Evolutionary conservation across 2,329 filamentous ascomycete genomes (phyloP).

Genomic region (Aspergillus ruber): DNA sequence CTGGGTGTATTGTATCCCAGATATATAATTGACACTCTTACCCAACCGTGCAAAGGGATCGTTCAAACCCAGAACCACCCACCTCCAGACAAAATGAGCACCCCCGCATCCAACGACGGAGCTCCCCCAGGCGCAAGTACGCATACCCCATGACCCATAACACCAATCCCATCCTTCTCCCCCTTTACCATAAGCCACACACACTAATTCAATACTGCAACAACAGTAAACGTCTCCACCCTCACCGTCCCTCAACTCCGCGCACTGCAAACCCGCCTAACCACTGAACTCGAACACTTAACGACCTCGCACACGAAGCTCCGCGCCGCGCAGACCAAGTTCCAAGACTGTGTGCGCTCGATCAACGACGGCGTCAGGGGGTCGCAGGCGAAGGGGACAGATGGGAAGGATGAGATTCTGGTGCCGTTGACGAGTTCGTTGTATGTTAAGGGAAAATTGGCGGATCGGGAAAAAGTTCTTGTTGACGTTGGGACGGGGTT

Average conservation of each 20-base stretch:
- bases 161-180: not conserved
- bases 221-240: conserved; percentile 65
- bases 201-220: no score
- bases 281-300: conserved; percentile 91
- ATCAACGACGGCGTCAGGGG: conserved; percentile 55
- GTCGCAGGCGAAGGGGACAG: conserved; percentile 27
- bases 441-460: conserved; percentile 79
- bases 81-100: conserved; percentile 12
- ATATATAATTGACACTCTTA: not conserved
- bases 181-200: conserved; percentile 1
- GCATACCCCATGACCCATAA: conserved; percentile 6
- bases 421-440: conserved; percentile 93
- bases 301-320: conserved; percentile 85
- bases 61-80: conserved; percentile 1
- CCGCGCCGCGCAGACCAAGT: conserved; percentile 82
- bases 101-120: conserved; percentile 19
- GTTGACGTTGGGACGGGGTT: conserved; percentile 94
- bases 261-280: conserved; percentile 90
- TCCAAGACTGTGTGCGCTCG: conserved; percentile 78
- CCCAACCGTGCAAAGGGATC: not conserved
- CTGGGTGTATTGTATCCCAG: not conserved
- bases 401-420: conserved; percentile 53
- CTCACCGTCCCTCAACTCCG: conserved; percentile 80
- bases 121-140: conserved; percentile 25
- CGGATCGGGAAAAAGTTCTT: conserved; percentile 68